Evolutionary conservation across 2,329 filamentous ascomycete species (phyloP), one percentile per base, ranked within the genome.

Genomic region (Lojkania enalia): DNA sequence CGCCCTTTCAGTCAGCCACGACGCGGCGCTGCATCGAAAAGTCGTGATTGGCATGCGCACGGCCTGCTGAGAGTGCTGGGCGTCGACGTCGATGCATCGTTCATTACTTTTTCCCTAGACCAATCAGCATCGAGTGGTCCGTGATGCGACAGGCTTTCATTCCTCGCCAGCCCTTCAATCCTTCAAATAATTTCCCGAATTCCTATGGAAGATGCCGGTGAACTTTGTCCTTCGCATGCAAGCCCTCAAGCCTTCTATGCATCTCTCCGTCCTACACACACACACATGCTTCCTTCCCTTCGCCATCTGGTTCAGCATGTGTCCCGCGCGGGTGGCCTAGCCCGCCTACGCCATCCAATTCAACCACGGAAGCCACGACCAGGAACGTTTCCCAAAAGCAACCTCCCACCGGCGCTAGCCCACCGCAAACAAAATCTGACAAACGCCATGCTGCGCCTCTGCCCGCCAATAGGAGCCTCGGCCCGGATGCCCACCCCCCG

Each of bases 1-100:
- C 59, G 58, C 51, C 36, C 18, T 56, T 51, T 54, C 58, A 62
- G 54, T 58, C 56, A 61, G 58, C 59, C 59, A 62, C 59, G 44
- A 40, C 32, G 41, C 18, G 16, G 25, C 6, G 9, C 5, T 15
- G 16, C 33, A 36, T 36, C 16, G 33, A 21, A 36, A 21, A 36
- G 9, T 16, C 6, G 16, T 16, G 30, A 16, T 11, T 33, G 30
- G 9, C 30, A 11, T 33, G 30, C 14, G 30, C 30, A 33, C 30
- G 30, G 30, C 30, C 30, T 7, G 14, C 30, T 33, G 9, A n/a
- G n/a, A n/a, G n/a, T 33, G 30, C 30, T 9, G 11, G 7, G 30
- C 30, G n/a, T n/a, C n/a, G n/a, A n/a, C n/a, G n/a, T n/a, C n/a
- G n/a, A n/a, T n/a, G n/a, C n/a, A n/a, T n/a, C n/a, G n/a, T 33